A percentile compares a stretch with the other conserved stretches of the same genome.
Evolutionary conservation across 2,329 filamentous ascomycete genomes (phyloP).

Genomic region (Epichloe hybrida): DNA sequence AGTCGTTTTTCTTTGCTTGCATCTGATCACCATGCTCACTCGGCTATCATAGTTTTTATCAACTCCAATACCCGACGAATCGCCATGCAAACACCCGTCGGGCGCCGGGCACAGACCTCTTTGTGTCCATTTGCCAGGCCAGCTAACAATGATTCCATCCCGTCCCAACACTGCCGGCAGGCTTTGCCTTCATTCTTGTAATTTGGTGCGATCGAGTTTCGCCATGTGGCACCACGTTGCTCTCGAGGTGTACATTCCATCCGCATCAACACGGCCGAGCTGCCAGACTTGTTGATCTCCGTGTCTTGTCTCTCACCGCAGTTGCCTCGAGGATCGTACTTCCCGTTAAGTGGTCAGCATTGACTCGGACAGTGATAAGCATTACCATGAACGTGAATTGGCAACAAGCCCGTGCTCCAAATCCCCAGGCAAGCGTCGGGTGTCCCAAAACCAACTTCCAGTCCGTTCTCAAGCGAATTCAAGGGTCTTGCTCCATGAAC

Average conservation of each 20-base stretch:
- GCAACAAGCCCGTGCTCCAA: neutral
- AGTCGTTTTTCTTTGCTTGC: neutral
- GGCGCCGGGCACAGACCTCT: neutral
- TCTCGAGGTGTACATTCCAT: too few relatives aligned
- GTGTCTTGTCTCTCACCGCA: neutral
- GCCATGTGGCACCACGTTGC: too few relatives aligned
- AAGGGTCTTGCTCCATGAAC: neutral
- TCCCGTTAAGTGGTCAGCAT: neutral
- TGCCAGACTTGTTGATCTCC: neutral
- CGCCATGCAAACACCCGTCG: neutral
- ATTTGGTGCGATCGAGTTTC: too few relatives aligned
- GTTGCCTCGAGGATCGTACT: neutral
- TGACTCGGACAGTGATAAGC: neutral
- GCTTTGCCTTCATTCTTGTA: too few relatives aligned
- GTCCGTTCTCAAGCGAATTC: neutral
- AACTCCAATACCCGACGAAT: neutral
- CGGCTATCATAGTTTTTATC: neutral
- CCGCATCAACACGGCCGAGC: neutral
- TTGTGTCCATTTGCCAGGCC: neutral
- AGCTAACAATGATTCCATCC: too few relatives aligned
- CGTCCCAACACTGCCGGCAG: neutral
- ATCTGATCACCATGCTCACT: neutral
- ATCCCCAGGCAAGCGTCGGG: neutral
- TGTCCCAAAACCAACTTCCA: neutral
- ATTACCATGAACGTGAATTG: neutral